phyloP scores from a whole-genome alignment of 108 stramenopile species.

The Ochromonas danica region DNA sequence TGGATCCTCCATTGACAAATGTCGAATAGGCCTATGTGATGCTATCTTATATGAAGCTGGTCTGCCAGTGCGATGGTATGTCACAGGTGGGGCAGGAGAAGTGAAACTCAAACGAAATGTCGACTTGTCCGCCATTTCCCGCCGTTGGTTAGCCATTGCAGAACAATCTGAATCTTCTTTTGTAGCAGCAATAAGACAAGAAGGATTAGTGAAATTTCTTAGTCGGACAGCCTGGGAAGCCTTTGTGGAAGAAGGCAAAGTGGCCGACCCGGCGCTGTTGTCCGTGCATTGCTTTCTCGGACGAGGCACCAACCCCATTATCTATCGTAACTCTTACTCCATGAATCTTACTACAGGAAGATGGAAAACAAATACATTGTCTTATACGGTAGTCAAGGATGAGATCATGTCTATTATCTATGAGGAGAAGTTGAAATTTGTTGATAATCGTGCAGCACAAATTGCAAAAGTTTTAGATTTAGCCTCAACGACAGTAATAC shows the following conservation, averaged over 20 bases:
- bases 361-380: conserved; percentile 3
- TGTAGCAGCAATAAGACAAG: conserved; percentile 11
- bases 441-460: background rate
- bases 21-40: conserved; percentile 29
- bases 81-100: conserved; percentile 29
- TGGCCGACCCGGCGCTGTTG: background rate
- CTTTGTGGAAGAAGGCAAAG: background rate
- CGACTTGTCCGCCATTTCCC: background rate
- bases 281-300: conserved; percentile 21
- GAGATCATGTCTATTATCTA: background rate
- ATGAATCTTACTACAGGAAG: conserved; percentile 4
- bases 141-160: background rate
- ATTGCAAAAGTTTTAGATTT: conserved; percentile 17
- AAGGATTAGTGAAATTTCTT: conserved; percentile 14
- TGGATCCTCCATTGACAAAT: conserved; percentile 3
- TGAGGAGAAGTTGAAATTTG: background rate
- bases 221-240: background rate
- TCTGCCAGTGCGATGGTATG: conserved; percentile 23
- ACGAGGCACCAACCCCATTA: background rate
- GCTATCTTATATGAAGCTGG: conserved; percentile 5
- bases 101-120: conserved; percentile 1
- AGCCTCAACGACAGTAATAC: conserved; percentile 6
- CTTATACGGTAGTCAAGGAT: background rate
- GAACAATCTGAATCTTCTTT: conserved; percentile 2
- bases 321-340: conserved; percentile 1